A percentile compares a stretch with the other conserved stretches of the same genome.
Conservation (phyloP, 2,329 filamentous ascomycete genomes). For the Leptographium procerum region DNA sequence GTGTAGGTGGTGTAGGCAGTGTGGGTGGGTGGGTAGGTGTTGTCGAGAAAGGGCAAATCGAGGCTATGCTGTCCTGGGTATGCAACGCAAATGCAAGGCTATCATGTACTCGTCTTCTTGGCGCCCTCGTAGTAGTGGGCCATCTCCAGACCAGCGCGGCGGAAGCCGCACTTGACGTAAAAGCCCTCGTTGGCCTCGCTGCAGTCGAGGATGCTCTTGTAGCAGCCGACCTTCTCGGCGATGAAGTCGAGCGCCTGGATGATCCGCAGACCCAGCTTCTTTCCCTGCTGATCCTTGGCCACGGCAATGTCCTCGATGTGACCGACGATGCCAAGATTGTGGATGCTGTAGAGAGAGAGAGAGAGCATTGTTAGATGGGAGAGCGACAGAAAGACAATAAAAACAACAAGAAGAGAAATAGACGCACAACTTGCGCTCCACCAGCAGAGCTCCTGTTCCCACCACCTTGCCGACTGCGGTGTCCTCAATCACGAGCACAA, state of each 20-base stretch:
- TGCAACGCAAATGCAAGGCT: not conserved
- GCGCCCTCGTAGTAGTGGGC: slow-evolving; percentile 74
- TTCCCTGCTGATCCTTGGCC: slow-evolving; percentile 88
- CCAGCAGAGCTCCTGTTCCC: slow-evolving; percentile 80
- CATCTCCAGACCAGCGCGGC: slow-evolving; percentile 88
- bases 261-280: slow-evolving; percentile 85
- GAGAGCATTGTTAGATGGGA: not conserved
- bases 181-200: slow-evolving; percentile 94
- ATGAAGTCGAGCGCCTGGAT: slow-evolving; percentile 90
- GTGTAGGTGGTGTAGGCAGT: not conserved
- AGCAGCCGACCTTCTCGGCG: slow-evolving; percentile 81
- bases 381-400: not conserved
- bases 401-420: not conserved
- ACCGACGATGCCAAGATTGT: slow-evolving; percentile 70
- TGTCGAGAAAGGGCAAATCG: no score
- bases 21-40: no score
- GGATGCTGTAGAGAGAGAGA: slow-evolving; percentile 47
- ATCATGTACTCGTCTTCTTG: slow-evolving; percentile 23
- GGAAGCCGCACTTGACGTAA: slow-evolving; percentile 96
- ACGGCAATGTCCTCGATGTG: slow-evolving; percentile 98
- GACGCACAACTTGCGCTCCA: slow-evolving; percentile 85
- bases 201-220: slow-evolving; percentile 95
- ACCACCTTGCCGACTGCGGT: slow-evolving; percentile 54
- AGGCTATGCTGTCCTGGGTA: not conserved
- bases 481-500: slow-evolving; percentile 76